Evolutionary conservation across 306 rosid genomes (phyloP).

Genomic region (Malus sieversii): DNA sequence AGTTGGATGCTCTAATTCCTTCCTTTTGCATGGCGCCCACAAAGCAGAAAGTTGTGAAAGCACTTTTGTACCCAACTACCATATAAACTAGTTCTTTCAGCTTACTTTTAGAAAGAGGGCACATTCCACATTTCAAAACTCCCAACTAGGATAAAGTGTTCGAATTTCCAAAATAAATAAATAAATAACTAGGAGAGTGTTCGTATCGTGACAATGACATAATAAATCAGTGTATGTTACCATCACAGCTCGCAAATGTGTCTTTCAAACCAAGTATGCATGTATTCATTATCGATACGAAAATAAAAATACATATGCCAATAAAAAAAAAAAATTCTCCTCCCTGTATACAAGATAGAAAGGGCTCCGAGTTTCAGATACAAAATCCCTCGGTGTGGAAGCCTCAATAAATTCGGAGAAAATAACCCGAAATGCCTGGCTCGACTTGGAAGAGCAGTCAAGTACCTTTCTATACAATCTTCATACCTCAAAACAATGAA

Average conservation of each 20-base stretch:
- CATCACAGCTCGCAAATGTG: neutral
- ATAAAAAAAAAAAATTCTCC: neutral
- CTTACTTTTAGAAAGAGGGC: no score
- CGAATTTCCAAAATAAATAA: no score
- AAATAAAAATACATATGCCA: neutral
- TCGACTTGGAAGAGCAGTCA: conserved; percentile 8
- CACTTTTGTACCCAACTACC: neutral
- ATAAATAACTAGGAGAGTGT: no score
- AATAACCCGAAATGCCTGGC: neutral
- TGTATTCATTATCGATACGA: neutral
- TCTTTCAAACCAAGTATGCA: neutral
- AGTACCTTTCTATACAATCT: conserved; percentile 22
- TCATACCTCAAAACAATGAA: conserved; percentile 8
- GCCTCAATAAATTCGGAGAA: neutral
- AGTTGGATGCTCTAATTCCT: neutral
- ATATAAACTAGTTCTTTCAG: no score
- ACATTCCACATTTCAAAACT: no score
- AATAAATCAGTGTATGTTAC: no score
- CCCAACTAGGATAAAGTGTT: no score
- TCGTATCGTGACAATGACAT: no score
- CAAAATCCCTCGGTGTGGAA: conserved; percentile 1
- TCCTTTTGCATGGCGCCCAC: neutral
- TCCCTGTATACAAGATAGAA: conserved; percentile 9
- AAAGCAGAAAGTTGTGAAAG: no score
- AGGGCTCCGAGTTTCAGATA: neutral